These are phyloP conservation scores for Coemansia sp. DNA, from an alignment of 192 early-diverging fungal species.

Conservation along the genomic window DNA sequence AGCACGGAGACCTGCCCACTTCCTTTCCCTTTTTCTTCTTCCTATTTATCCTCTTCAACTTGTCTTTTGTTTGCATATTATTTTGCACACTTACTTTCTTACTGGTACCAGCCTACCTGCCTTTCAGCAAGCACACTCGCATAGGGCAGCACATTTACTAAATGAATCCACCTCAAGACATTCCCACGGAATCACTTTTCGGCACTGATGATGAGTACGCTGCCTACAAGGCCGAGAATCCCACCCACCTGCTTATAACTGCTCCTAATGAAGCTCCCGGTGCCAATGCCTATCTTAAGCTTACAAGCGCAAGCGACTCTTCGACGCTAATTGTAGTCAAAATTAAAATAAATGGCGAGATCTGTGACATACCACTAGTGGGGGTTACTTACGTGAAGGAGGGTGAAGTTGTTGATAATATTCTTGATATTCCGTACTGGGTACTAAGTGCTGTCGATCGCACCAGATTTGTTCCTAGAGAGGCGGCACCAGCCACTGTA, in stretches of 20 bases:
- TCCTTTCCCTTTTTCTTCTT: too few species aligned
- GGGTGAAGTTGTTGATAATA: not conserved
- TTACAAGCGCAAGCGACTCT: not conserved
- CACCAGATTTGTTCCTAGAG: too few species aligned
- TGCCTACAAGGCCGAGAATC: not conserved
- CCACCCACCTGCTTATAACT: not conserved
- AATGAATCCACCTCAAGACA: too few species aligned
- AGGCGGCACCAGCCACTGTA: too few species aligned
- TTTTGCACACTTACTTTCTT: not conserved
- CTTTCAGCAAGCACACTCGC: too few species aligned
- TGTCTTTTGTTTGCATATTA: not conserved
- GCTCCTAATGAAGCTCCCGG: not conserved
- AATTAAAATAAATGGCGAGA: not conserved
- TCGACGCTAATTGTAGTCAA: not conserved
- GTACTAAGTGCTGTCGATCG: not conserved
- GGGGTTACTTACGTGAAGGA: not conserved
- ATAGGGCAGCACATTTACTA: too few species aligned
- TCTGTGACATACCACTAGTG: not conserved
- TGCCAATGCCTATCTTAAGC: not conserved
- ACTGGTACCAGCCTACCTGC: too few species aligned
- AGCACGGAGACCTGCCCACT: too few species aligned
- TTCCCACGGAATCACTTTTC: not conserved
- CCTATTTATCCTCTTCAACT: not conserved
- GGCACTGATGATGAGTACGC: not conserved
- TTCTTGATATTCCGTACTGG: not conserved